Base-by-base conservation (phyloP, 1,139 yeast genomes). In the Hemisphaericaspora xylanilytica region DNA sequence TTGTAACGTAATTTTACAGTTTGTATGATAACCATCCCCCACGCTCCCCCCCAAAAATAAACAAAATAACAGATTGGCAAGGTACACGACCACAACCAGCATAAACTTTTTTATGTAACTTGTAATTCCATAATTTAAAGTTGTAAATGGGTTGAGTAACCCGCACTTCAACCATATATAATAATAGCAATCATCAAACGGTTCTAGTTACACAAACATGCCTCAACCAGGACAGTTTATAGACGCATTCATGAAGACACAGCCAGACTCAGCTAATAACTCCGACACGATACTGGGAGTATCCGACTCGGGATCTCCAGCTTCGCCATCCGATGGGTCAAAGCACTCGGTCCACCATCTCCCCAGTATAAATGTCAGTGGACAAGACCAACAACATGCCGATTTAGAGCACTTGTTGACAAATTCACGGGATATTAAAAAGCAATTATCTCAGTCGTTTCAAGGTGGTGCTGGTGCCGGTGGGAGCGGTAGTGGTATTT, bases 381-480 rank as follows among this genome's bases (percentile, higher is more conserved):
- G 59, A 33, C 49, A 49, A n/a, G 70, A 65, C 14, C 28, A 25
- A 12, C 28, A 25, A 22, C 24, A 17, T 10, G 18, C n/a, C n/a
- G 55, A 55, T 25, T 53, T 56, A n/a, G 63, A 59, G 30, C 54
- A 55, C 13, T 49, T 66, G 14, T 53, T 63, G 32, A 58, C 63
- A 42, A 55, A 59, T 36, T 63, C 71, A 9, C 48, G 58, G 14
- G 74, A 67, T 45, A 66, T 68, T 44, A 67, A 66, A 47, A 64
- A 61, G 41, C 75, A 68, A 49, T 57, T 71, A 18, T 65, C 72
- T 17, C 75, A 67, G 47, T 67, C 74, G 20, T 56, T 70, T 36
- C 37, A 44, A 21, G 39, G 40, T 5, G 60, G 59, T 17, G 61
- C 58, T n/a, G 48, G 47, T 8, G 49, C 50, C 5, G 41, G 46